A percentile compares a stretch with the other conserved stretches of the same genome.
phyloP scores from a whole-genome alignment of 2,329 filamentous ascomycete species.

The Penicillium carneum region DNA sequence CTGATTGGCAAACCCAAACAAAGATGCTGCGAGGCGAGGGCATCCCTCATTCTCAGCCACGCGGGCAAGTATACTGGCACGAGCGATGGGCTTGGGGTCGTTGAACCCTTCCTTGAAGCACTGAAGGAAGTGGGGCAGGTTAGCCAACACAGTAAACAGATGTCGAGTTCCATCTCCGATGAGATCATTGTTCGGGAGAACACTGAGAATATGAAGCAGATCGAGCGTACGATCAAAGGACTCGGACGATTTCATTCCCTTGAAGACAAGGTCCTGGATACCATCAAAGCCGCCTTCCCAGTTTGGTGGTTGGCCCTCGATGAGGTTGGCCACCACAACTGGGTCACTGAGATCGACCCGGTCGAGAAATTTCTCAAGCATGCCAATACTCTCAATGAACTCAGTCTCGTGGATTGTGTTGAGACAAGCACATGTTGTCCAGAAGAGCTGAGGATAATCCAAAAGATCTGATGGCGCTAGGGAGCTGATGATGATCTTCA shows the following conservation, averaged over 20 bases:
- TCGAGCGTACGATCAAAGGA: constrained; percentile 80
- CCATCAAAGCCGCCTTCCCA: constrained; percentile 93
- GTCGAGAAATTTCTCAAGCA: constrained; percentile 84
- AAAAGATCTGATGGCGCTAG: constrained; percentile 79
- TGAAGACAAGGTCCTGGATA: constrained; percentile 83
- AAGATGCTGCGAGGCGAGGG: constrained; percentile 69
- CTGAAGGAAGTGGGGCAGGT: constrained; percentile 83
- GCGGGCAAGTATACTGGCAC: constrained; percentile 72
- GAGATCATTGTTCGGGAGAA: constrained; percentile 78
- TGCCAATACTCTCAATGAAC: constrained; percentile 87
- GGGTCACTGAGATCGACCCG: constrained; percentile 81
- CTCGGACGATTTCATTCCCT: constrained; percentile 84
- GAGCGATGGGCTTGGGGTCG: constrained; percentile 64
- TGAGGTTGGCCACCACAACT: constrained; percentile 71
- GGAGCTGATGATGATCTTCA: constrained; percentile 89
- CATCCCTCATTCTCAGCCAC: constrained; percentile 77
- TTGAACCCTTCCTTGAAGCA: constrained; percentile 72
- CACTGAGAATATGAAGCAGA: constrained; percentile 78
- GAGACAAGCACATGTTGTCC: constrained; percentile 94
- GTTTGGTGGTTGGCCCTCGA: constrained; percentile 78
- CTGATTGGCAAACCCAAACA: constrained; percentile 73
- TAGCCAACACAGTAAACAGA: constrained; percentile 87
- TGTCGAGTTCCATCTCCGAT: constrained; percentile 83
- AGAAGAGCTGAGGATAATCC: constrained; percentile 94
- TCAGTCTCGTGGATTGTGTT: constrained; percentile 97